A percentile compares a stretch with the other conserved stretches of the same genome.
Evolutionary conservation across 441 rosid genomes (phyloP).

Genomic region (Raphanus hybrid): DNA sequence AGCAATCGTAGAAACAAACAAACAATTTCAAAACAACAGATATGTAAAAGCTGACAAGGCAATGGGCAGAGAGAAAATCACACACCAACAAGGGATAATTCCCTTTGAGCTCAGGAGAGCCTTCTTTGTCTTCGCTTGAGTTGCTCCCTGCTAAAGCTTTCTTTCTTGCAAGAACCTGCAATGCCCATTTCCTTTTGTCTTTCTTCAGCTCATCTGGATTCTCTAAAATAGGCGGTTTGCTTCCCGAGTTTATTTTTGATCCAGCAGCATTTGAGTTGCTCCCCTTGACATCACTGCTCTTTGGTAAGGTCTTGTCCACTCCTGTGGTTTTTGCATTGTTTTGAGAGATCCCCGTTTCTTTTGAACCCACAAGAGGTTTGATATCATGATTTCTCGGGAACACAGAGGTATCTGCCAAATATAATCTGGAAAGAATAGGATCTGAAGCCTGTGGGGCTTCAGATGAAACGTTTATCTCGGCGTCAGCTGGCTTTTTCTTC

Average conservation of each 20-base stretch:
- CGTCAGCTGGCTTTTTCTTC: slow-evolving; percentile 58
- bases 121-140: slow-evolving; percentile 59
- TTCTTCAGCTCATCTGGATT: slow-evolving; percentile 63
- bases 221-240: slow-evolving; percentile 41
- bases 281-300: slow-evolving; percentile 51
- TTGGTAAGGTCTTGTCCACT: slow-evolving; percentile 48
- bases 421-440: slow-evolving; percentile 92
- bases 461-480: slow-evolving; percentile 46
- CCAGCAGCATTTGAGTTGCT: slow-evolving; percentile 48
- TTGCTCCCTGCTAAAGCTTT: slow-evolving; percentile 60
- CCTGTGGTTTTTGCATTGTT: slow-evolving; percentile 28
- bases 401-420: slow-evolving; percentile 96
- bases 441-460: slow-evolving; percentile 54
- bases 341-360: slow-evolving; percentile 22
- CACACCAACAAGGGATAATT: slow-evolving; percentile 87
- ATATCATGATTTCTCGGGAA: slow-evolving; percentile 92
- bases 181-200: slow-evolving; percentile 97
- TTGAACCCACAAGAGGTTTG: slow-evolving; percentile 71
- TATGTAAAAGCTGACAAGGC: slow-evolving; percentile 13
- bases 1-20: slow-evolving; percentile 37
- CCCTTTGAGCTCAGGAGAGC: slow-evolving; percentile 67
- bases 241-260: slow-evolving; percentile 51
- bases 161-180: slow-evolving; percentile 96
- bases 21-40: slow-evolving; percentile 32
- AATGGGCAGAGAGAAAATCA: slow-evolving; percentile 28